These are phyloP conservation scores for Inonotus obliquus DNA, from an alignment of 1,284 basidiomycete species.

Conservation along the genomic window DNA sequence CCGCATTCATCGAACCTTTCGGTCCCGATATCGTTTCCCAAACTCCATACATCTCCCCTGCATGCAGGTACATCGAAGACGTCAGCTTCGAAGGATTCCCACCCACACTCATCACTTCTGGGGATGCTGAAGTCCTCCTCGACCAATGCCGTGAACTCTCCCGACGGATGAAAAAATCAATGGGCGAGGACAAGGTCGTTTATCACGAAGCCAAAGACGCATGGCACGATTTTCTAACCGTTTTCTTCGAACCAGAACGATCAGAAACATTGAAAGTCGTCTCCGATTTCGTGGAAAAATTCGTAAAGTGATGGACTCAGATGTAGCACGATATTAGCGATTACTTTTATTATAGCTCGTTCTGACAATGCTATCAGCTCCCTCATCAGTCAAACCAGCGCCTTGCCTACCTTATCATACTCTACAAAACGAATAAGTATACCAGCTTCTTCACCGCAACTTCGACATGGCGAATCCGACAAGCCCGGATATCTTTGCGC, in stretches of 20 bases:
- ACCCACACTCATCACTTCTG: slow-evolving; percentile 47
- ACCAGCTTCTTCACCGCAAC: background rate
- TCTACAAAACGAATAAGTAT: background rate
- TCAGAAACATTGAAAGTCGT: slow-evolving; percentile 20
- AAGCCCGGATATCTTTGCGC: slow-evolving; percentile 9
- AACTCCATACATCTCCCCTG: slow-evolving; percentile 55
- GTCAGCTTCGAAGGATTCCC: slow-evolving; percentile 50
- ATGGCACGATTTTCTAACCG: slow-evolving; percentile 30
- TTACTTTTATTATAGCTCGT: background rate
- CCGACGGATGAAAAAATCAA: slow-evolving; percentile 33
- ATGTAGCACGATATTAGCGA: background rate
- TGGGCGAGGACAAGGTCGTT: slow-evolving; percentile 16
- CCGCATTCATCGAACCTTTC: slow-evolving; percentile 36
- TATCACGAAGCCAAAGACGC: slow-evolving; percentile 22
- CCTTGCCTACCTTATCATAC: background rate
- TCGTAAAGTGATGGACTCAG: background rate
- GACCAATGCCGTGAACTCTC: slow-evolving; percentile 43
- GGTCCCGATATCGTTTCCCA: slow-evolving; percentile 34
- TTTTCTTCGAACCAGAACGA: slow-evolving; percentile 53
- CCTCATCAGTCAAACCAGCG: background rate
- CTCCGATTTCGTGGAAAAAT: background rate
- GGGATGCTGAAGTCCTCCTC: slow-evolving; percentile 47
- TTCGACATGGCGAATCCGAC: slow-evolving; percentile 4
- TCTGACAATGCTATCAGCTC: background rate
- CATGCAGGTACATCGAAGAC: slow-evolving; percentile 34